phyloP scores from a whole-genome alignment of 805 yeast genomes.

The Barnettozyma californica region DNA sequence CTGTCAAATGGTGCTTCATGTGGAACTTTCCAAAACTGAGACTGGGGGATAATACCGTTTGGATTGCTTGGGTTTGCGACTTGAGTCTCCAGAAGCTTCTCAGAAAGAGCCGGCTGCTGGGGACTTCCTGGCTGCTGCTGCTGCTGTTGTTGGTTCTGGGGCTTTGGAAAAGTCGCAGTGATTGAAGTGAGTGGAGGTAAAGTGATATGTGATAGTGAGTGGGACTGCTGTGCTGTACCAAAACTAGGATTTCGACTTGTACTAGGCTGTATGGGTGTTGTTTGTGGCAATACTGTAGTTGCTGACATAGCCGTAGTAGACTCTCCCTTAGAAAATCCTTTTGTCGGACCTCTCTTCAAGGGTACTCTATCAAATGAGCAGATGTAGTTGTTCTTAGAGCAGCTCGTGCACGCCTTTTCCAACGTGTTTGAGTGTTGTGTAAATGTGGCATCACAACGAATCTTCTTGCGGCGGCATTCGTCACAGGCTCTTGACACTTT shows the following conservation, averaged over 20 bases:
- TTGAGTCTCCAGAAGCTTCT: neutral
- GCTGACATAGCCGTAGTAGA: neutral
- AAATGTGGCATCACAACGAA: slow-evolving; percentile 62
- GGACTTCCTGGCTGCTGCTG: slow-evolving; percentile 9
- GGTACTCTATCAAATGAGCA: slow-evolving; percentile 72
- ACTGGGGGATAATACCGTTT: slow-evolving; percentile 17
- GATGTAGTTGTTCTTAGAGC: slow-evolving; percentile 51
- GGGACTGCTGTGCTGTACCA: neutral
- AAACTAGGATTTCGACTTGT: slow-evolving; percentile 5
- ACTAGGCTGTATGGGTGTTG: slow-evolving; percentile 1
- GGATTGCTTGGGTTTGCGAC: slow-evolving; percentile 1
- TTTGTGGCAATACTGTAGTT: neutral
- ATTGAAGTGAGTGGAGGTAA: slow-evolving; percentile 11
- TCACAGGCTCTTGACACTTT: slow-evolving; percentile 82
- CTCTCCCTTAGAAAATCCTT: slow-evolving; percentile 44
- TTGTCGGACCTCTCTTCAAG: slow-evolving; percentile 73
- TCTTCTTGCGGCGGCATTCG: slow-evolving; percentile 68
- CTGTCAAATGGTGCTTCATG: slow-evolving; percentile 25
- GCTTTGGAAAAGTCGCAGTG: slow-evolving; percentile 4
- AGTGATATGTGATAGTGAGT: slow-evolving; percentile 5
- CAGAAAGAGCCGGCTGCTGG: slow-evolving; percentile 1
- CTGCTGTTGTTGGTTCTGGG: slow-evolving; percentile 1
- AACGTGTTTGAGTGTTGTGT: slow-evolving; percentile 39
- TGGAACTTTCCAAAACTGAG: slow-evolving; percentile 26
- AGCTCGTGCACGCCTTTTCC: slow-evolving; percentile 54